phyloP scores from a whole-genome alignment of 1,139 yeast genomes.

The Starmera stellimalicola region DNA sequence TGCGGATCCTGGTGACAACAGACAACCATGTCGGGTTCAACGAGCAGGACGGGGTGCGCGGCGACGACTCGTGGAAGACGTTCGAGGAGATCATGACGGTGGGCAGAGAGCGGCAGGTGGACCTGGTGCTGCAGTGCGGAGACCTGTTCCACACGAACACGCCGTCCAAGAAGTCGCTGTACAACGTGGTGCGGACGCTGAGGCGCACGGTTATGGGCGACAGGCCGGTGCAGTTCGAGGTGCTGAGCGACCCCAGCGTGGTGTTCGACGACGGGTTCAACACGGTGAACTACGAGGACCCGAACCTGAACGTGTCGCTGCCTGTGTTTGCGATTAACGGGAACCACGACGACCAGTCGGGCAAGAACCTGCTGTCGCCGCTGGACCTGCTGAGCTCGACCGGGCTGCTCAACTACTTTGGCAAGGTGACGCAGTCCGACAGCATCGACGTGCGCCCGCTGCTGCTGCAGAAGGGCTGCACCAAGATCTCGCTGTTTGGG shows the following conservation, averaged over 20 bases:
- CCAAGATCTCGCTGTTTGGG: slow-evolving; percentile 83
- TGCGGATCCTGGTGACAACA: slow-evolving; percentile 74
- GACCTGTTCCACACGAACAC: slow-evolving; percentile 87
- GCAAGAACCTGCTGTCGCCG: slow-evolving; percentile 79
- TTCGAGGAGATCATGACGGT: slow-evolving; percentile 74
- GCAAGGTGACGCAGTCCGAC: slow-evolving; percentile 71
- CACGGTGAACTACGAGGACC: slow-evolving; percentile 81
- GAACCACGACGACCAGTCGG: slow-evolving; percentile 95
- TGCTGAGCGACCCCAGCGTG: slow-evolving; percentile 67
- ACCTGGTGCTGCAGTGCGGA: slow-evolving; percentile 87
- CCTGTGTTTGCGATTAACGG: slow-evolving; percentile 95
- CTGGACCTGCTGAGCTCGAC: slow-evolving; percentile 75
- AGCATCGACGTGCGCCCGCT: slow-evolving; percentile 70
- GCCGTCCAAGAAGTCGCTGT: slow-evolving; percentile 80
- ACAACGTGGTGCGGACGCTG: slow-evolving; percentile 69
- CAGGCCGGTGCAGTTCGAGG: slow-evolving; percentile 77
- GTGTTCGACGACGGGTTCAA: slow-evolving; percentile 52
- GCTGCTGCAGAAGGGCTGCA: slow-evolving; percentile 68
- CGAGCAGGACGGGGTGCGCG: slow-evolving; percentile 83
- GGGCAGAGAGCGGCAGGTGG: slow-evolving; percentile 67
- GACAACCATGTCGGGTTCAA: slow-evolving; percentile 95
- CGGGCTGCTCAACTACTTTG: slow-evolving; percentile 86
- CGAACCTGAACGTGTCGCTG: slow-evolving; percentile 78
- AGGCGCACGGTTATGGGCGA: slow-evolving; percentile 76
- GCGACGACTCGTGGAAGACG: slow-evolving; percentile 83